phyloP scores from a whole-genome alignment of 164 flowering plant species.

The Santalum album region DNA sequence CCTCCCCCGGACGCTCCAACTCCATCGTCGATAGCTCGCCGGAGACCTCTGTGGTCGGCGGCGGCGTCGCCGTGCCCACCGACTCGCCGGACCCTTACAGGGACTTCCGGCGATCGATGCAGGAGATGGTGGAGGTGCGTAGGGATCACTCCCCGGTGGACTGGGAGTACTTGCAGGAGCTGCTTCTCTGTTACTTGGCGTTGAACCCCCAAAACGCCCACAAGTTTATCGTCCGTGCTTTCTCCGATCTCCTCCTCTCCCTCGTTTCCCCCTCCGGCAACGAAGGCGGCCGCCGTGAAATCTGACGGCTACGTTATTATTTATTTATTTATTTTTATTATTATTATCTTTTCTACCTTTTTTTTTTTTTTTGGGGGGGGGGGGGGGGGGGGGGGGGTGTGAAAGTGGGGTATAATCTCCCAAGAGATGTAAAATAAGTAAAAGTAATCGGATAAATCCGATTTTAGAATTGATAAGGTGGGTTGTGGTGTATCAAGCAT shows the following conservation, averaged over 20 bases:
- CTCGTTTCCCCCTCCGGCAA: constrained; percentile 23
- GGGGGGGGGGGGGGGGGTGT: too few species aligned
- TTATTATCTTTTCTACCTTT: too few species aligned
- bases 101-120: constrained; percentile 47
- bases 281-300: too few species aligned
- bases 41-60: constrained; percentile 10
- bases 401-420: too few species aligned
- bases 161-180: constrained; percentile 59
- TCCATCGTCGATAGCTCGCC: constrained; percentile 40
- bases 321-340: too few species aligned
- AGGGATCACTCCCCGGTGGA: constrained; percentile 21
- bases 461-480: too few species aligned
- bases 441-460: too few species aligned
- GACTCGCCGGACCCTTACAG: constrained; percentile 43
- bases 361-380: too few species aligned
- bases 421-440: too few species aligned
- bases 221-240: constrained; percentile 60
- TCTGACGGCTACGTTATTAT: too few species aligned
- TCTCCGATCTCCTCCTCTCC: constrained; percentile 45
- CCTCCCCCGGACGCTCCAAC: constrained; percentile 77
- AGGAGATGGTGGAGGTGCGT: constrained; percentile 42
- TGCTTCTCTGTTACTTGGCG: constrained; percentile 52
- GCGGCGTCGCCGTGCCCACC: constrained; percentile 43
- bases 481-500: too few species aligned
- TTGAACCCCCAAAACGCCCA: constrained; percentile 56